These are phyloP conservation scores for Ascochyta rabiei DNA, from an alignment of 2,329 filamentous ascomycete genomes.

Conservation along the genomic window DNA sequence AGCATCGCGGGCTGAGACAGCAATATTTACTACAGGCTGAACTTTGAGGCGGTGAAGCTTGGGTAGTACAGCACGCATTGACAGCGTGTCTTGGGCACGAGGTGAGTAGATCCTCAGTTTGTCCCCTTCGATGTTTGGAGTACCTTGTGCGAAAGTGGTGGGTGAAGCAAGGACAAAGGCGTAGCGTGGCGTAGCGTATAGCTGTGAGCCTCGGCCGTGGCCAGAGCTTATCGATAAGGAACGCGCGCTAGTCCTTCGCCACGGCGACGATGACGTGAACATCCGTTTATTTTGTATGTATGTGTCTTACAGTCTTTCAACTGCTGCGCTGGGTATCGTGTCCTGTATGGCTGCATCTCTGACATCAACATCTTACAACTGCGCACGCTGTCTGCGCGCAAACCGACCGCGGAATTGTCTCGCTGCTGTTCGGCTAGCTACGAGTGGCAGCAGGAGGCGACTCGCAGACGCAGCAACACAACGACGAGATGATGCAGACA, in stretches of 20 bases:
- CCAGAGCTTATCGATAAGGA: slow-evolving; percentile 12
- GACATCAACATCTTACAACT: slow-evolving; percentile 36
- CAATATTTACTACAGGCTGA: slow-evolving; percentile 1
- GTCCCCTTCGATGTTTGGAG: background rate
- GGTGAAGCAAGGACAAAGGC: background rate
- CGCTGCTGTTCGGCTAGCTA: slow-evolving; percentile 11
- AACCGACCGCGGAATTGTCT: slow-evolving; percentile 22
- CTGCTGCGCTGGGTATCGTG: slow-evolving; percentile 1
- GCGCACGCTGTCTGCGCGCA: slow-evolving; percentile 50
- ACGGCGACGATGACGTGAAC: slow-evolving; percentile 23
- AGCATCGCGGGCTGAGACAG: slow-evolving; percentile 12
- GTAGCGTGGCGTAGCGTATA: background rate
- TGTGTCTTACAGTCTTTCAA: background rate
- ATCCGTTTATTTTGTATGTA: slow-evolving; percentile 13
- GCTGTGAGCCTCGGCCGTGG: slow-evolving; percentile 11
- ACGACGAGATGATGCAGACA: slow-evolving; percentile 16
- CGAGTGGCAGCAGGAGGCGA: slow-evolving; percentile 19
- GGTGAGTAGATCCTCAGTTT: background rate
- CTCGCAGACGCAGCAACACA: slow-evolving; percentile 30
- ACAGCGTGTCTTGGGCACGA: slow-evolving; percentile 1
- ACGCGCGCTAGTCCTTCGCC: slow-evolving; percentile 5
- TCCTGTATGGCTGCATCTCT: slow-evolving; percentile 40
- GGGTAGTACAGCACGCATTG: slow-evolving; percentile 9
- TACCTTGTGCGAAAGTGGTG: background rate
- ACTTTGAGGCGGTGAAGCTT: slow-evolving; percentile 1